A percentile compares a stretch with the other conserved stretches of the same genome.
Evolutionary conservation across 2,329 filamentous ascomycete species (phyloP).

Genomic region (Phyllosticta ampelicida): DNA sequence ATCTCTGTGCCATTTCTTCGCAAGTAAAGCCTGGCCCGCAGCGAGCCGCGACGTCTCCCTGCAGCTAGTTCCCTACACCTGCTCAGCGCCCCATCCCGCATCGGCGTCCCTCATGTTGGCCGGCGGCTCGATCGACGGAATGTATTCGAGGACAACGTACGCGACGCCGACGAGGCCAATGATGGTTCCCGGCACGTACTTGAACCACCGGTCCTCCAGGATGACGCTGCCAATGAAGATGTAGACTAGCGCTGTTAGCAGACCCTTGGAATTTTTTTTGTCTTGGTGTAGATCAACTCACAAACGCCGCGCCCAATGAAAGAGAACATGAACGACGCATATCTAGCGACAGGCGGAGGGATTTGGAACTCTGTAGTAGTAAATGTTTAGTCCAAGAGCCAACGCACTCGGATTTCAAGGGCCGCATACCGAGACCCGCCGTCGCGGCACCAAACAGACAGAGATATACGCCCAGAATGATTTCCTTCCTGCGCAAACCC

Average conservation of each 20-base stretch:
- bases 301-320: conserved; percentile 92
- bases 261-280: background rate
- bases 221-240: conserved; percentile 86
- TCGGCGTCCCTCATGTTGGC: conserved; percentile 46
- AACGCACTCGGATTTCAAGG: background rate
- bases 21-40: too few relatives aligned
- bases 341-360: conserved; percentile 81
- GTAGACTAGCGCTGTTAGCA: conserved; percentile 58
- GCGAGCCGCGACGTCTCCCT: background rate
- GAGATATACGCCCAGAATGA: conserved; percentile 77
- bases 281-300: conserved; percentile 41
- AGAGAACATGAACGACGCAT: conserved; percentile 95
- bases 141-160: conserved; percentile 49
- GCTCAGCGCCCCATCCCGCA: conserved; percentile 42
- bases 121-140: conserved; percentile 42
- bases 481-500: conserved; percentile 43
- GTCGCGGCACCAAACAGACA: conserved; percentile 70
- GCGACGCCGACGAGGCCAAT: conserved; percentile 67
- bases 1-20: too few relatives aligned
- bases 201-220: conserved; percentile 55
- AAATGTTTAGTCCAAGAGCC: background rate
- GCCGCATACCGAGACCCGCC: conserved; percentile 38
- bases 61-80: conserved; percentile 31
- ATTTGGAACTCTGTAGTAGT: conserved; percentile 81
- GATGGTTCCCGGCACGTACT: conserved; percentile 65